Percentiles rank a stretch among this genome's conserved stretches.
Evolutionary conservation across 2,329 filamentous ascomycete species (phyloP).

Genomic region (Pseudogymnoascus sp.): DNA sequence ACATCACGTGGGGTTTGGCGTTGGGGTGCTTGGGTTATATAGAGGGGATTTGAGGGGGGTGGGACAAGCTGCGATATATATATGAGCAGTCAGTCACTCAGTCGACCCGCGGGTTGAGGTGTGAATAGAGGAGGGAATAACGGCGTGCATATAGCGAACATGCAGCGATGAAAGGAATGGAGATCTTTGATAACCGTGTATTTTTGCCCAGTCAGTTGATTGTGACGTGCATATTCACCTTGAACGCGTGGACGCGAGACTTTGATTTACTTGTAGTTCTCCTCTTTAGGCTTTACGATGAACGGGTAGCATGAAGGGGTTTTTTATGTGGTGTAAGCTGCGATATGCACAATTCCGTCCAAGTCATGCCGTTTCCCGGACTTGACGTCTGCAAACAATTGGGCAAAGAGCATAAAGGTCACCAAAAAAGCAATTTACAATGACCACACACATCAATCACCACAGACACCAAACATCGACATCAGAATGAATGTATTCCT

Average conservation of each 20-base stretch:
- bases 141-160: not conserved
- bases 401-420: not conserved
- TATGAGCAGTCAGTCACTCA: not conserved
- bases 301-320: not conserved
- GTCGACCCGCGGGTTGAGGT: not conserved
- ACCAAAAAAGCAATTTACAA: not conserved
- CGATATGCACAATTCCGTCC: not conserved
- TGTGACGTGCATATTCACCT: not conserved
- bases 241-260: not conserved
- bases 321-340: not conserved
- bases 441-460: not conserved
- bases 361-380: not conserved
- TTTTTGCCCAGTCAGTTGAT: not conserved
- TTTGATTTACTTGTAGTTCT: not conserved
- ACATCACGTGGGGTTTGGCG: constrained; percentile 7
- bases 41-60: not conserved
- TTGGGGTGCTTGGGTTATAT: not conserved
- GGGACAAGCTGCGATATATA: not conserved
- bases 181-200: not conserved
- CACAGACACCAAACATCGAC: not conserved
- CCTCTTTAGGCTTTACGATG: not conserved
- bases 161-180: not conserved
- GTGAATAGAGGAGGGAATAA: not conserved
- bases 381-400: not conserved
- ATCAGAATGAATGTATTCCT: not conserved